Evolutionary conservation across 2,329 filamentous ascomycete species (phyloP).

Genomic region (Aschersonia sp.): DNA sequence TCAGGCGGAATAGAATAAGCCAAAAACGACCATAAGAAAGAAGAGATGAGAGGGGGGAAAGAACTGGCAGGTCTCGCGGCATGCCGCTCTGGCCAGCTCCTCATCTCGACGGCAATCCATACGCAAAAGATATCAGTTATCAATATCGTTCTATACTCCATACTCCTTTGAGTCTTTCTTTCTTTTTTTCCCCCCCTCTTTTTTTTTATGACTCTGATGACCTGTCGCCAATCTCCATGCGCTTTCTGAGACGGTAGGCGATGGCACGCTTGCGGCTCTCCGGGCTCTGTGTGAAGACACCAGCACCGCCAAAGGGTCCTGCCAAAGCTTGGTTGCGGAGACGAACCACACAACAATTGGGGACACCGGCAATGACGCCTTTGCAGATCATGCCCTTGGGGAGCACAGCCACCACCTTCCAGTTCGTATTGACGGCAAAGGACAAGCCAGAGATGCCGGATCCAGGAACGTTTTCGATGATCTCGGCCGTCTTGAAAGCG

Average conservation of each 20-base stretch:
- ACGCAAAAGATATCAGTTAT: not conserved
- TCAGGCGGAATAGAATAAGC: too few relatives aligned
- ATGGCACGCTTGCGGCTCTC: constrained; percentile 43
- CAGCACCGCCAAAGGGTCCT: constrained; percentile 48
- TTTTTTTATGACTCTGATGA: constrained; percentile 4
- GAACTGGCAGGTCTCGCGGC: too few relatives aligned
- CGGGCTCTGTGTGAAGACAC: constrained; percentile 42
- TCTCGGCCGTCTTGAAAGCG: constrained; percentile 45
- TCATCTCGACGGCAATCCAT: not conserved
- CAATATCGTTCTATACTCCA: not conserved
- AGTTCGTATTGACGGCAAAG: constrained; percentile 45
- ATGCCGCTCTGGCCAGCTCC: not conserved
- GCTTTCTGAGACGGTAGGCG: constrained; percentile 18
- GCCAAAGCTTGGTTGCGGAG: constrained; percentile 43
- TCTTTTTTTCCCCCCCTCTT: constrained; percentile 19
- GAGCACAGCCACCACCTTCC: constrained; percentile 51
- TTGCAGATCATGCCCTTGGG: constrained; percentile 54
- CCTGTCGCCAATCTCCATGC: constrained; percentile 1
- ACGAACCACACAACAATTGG: constrained; percentile 47
- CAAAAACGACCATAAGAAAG: too few relatives aligned
- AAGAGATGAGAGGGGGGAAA: too few relatives aligned
- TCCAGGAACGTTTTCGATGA: constrained; percentile 48
- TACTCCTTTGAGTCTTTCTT: constrained; percentile 17
- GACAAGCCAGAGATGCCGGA: constrained; percentile 41
- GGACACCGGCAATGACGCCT: constrained; percentile 40